Evolutionary conservation across 805 yeast genomes (phyloP), one percentile per base, ranked within the genome.

Genomic region (Zygosaccharomyces pseudorouxii): DNA sequence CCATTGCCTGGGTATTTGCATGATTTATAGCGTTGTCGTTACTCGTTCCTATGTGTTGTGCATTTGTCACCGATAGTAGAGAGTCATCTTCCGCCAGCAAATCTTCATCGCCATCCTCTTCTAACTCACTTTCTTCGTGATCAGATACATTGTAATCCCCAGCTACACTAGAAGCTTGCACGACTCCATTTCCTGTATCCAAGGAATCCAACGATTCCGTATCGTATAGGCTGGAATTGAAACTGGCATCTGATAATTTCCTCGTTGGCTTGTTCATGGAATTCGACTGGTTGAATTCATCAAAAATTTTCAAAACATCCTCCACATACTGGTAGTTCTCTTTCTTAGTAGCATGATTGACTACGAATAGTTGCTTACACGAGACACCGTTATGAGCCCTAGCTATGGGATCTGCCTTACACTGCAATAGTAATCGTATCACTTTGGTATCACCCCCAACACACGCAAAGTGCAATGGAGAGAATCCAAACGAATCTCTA

Each of bases 391-490:
- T 78, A 41, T 73, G 67, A 22, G 86, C 73, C 58, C 69, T 77
- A 48, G 76, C 63, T 33, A 73, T 70, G 53, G 77, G 66, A 55
- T 78, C 80, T 1, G 92, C 85, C 45, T 81, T 83, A 62, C 84
- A 82, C 31, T 76, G 81, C 37, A 83, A 62, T 53, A 87, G 73
- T 38, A 83, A 60, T 38, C 76, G 74, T 52, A 87, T 84, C 35
- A 84, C 73, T 41, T 78, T 82, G 45, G 86, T 71, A 59, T 85
- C 77, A 28, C 96, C 96, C 55, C 76, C 73, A 56, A 90, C 64
- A 28, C 89, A 79, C 0, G 97, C 96, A 61, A 86, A 82, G 65
- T 90, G 96, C 49, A 93, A 71, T 4, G 99, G 96, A 0, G 97
- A 84, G 53, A 79, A 79, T 1, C 96, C 97, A 62, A 83, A 86